Evolutionary conservation across 768 basidiomycete genomes (phyloP).

Genomic region (Suillus luteus): DNA sequence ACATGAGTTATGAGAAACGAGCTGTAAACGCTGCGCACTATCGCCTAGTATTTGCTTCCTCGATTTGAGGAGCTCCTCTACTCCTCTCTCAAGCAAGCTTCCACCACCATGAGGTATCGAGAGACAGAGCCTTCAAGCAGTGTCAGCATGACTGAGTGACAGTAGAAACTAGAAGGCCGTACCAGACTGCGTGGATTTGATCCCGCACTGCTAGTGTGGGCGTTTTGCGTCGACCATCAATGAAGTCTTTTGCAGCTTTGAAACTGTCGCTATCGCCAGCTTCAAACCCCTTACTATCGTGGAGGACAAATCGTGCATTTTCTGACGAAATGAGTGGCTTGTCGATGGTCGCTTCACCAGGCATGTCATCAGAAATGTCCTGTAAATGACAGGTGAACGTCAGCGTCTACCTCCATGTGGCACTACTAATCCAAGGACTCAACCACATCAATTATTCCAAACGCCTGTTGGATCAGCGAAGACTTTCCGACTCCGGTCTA

Average conservation of each 20-base stretch:
- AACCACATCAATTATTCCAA: conserved; percentile 12
- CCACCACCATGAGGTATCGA: conserved; percentile 10
- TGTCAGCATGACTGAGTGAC: not conserved
- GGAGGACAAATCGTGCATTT: conserved; percentile 20
- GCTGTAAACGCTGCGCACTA: not conserved
- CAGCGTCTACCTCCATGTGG: not conserved
- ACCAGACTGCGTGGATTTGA: conserved; percentile 21
- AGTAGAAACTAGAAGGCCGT: not conserved
- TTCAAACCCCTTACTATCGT: conserved; percentile 21
- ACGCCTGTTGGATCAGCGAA: conserved; percentile 12
- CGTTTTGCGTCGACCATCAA: conserved; percentile 12
- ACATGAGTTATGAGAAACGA: not conserved
- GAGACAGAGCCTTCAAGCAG: conserved; percentile 9
- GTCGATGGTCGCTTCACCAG: conserved; percentile 17
- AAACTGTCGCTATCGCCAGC: conserved; percentile 11
- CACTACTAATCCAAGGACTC: not conserved
- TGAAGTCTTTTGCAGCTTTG: conserved; percentile 15
- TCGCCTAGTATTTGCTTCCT: conserved; percentile 9
- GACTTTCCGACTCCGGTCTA: conserved; percentile 15
- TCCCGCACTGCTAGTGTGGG: conserved; percentile 11
- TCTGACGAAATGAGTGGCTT: conserved; percentile 15
- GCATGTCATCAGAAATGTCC: conserved; percentile 2
- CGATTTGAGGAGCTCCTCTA: conserved; percentile 2
- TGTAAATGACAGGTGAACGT: not conserved
- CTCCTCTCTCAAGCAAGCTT: conserved; percentile 11